Evolutionary conservation across 768 basidiomycete species (phyloP).

Genomic region (Favolaschia claudopus): DNA sequence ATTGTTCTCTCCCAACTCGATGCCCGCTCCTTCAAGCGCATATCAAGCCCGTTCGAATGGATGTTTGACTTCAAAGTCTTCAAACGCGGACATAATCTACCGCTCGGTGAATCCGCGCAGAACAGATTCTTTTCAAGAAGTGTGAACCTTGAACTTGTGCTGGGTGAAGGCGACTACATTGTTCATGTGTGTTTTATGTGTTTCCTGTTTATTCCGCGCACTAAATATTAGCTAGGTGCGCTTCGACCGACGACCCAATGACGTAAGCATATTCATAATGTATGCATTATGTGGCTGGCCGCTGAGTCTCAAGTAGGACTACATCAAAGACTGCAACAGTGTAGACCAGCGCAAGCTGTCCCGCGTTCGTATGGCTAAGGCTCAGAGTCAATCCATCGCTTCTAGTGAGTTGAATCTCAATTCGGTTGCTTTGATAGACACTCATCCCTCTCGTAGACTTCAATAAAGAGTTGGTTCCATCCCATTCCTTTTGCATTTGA

Average conservation of each 20-base stretch:
- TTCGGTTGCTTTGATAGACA: too few species aligned
- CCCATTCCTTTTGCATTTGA: too few species aligned
- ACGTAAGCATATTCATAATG: not conserved
- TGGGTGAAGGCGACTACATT: constrained; percentile 38
- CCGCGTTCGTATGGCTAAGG: not conserved
- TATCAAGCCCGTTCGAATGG: constrained; percentile 35
- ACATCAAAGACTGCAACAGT: not conserved
- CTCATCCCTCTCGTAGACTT: too few species aligned
- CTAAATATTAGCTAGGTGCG: not conserved
- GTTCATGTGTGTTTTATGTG: constrained; percentile 38
- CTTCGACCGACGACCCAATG: not conserved
- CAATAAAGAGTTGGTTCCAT: too few species aligned
- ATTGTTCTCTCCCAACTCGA: constrained; percentile 48
- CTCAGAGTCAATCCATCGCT: constrained; percentile 12
- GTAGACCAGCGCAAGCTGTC: constrained; percentile 2
- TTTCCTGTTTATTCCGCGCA: not conserved
- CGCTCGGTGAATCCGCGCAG: constrained; percentile 25
- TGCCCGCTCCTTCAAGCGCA: constrained; percentile 39
- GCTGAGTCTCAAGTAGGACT: not conserved
- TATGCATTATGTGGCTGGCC: not conserved
- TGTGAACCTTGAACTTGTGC: constrained; percentile 33
- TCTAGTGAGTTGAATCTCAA: constrained; percentile 13
- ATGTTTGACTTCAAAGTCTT: constrained; percentile 45
- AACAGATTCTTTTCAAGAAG: constrained; percentile 28
- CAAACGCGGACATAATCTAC: constrained; percentile 38